Percentiles rank a stretch among this genome's conserved stretches.
These are phyloP conservation scores for Acanthamoeba royreba DNA, from an alignment of 208 protist genomes.

Conservation along the genomic window DNA sequence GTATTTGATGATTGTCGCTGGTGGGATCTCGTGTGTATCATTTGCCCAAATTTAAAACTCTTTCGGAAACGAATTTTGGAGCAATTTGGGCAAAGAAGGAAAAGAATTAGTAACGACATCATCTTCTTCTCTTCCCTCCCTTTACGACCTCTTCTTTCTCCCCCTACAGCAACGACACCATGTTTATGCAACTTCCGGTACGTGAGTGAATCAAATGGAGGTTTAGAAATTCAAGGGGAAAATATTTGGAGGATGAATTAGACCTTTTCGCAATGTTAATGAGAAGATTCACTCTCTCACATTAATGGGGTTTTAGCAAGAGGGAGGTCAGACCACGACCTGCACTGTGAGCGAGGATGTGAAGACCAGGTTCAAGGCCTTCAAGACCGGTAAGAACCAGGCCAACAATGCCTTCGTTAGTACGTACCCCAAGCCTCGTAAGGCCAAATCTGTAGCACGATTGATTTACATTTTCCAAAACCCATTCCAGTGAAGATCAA, in stretches of 20 bases:
- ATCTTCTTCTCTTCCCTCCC: too few relatives aligned
- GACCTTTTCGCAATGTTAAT: background rate
- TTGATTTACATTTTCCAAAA: background rate
- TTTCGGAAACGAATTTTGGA: too few relatives aligned
- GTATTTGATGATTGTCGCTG: too few relatives aligned
- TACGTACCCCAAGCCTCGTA: background rate
- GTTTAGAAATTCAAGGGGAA: background rate
- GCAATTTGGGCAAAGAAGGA: too few relatives aligned
- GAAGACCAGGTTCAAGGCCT: slow-evolving; percentile 1
- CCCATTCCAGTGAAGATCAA: slow-evolving; percentile 19
- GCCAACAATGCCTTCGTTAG: slow-evolving; percentile 33
- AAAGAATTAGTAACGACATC: too few relatives aligned
- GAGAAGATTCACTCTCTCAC: too few relatives aligned
- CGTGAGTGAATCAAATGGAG: background rate
- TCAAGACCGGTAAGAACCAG: slow-evolving; percentile 38
- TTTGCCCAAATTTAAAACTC: too few relatives aligned
- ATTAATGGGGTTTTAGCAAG: slow-evolving; percentile 11
- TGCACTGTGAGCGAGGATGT: background rate
- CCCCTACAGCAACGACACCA: too few relatives aligned
- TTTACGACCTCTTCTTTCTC: too few relatives aligned
- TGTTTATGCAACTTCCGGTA: background rate
- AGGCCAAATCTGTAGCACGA: background rate
- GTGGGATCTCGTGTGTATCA: too few relatives aligned
- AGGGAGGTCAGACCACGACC: slow-evolving; percentile 18
- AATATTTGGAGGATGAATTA: background rate